phyloP scores from a whole-genome alignment of 768 basidiomycete genomes.

The Phanerochaete sordida region DNA sequence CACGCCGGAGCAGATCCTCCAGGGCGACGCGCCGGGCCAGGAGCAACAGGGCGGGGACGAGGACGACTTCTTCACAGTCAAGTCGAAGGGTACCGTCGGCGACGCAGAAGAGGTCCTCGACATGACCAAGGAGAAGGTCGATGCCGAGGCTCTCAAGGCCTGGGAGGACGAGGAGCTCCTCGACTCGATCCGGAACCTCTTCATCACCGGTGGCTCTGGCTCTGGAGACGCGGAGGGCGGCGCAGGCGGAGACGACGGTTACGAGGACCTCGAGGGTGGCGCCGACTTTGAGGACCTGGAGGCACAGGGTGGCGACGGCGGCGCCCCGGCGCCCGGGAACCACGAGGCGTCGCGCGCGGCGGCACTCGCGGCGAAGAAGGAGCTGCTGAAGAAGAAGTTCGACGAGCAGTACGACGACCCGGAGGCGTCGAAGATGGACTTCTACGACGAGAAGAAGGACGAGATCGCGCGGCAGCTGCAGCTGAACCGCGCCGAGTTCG shows the following conservation, averaged over 20 bases:
- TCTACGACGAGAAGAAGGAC: slow-evolving; percentile 89
- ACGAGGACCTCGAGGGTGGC: slow-evolving; percentile 31
- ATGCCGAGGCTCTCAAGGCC: slow-evolving; percentile 49
- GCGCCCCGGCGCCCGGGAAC: slow-evolving; percentile 13
- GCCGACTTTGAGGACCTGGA: slow-evolving; percentile 40
- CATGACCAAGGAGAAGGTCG: slow-evolving; percentile 60
- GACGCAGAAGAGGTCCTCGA: slow-evolving; percentile 56
- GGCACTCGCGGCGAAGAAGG: slow-evolving; percentile 82
- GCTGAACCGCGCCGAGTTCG: slow-evolving; percentile 85
- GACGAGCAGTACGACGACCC: slow-evolving; percentile 96
- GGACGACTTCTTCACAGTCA: slow-evolving; percentile 75
- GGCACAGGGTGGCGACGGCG: slow-evolving; percentile 17
- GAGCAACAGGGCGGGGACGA: slow-evolving; percentile 38
- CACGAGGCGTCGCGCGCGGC: slow-evolving; percentile 40
- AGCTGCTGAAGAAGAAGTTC: slow-evolving; percentile 89
- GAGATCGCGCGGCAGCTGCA: slow-evolving; percentile 83
- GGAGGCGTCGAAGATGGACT: slow-evolving; percentile 72
- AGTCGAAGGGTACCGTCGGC: slow-evolving; percentile 29
- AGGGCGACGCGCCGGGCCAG: slow-evolving; percentile 28
- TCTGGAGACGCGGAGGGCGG: slow-evolving; percentile 30
- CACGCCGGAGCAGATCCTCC: slow-evolving; percentile 64
- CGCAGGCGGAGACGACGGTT: slow-evolving; percentile 40
- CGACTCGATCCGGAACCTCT: slow-evolving; percentile 81
- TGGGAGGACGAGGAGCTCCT: slow-evolving; percentile 88
- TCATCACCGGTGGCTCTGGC: slow-evolving; percentile 72